Conservation (phyloP, 257 asterid species). For the Przewalskia tangutica region DNA sequence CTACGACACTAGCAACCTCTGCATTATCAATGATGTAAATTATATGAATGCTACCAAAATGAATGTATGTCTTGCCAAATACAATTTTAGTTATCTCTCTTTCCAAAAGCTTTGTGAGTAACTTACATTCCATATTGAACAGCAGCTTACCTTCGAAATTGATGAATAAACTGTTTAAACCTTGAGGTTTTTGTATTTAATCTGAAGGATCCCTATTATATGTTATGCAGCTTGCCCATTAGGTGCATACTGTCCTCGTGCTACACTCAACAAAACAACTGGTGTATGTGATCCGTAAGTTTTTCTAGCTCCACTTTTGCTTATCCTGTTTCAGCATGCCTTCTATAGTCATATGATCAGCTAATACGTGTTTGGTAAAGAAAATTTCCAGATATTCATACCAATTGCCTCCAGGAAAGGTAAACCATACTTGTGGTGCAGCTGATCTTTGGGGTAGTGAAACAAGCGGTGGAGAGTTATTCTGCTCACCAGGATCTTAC, state of each 20-base stretch:
- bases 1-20: neutral
- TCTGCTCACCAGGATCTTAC: slow-evolving; percentile 85
- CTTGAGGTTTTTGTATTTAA: neutral
- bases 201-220: slow-evolving; percentile 11
- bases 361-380: slow-evolving; percentile 24
- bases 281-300: slow-evolving; percentile 97
- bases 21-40: neutral
- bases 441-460: slow-evolving; percentile 90
- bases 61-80: neutral
- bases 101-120: neutral
- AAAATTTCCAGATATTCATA: slow-evolving; percentile 63
- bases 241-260: slow-evolving; percentile 84
- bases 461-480: slow-evolving; percentile 52
- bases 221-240: slow-evolving; percentile 78
- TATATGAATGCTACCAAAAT: neutral
- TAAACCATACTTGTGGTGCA: slow-evolving; percentile 84
- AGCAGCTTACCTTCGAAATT: neutral
- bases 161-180: neutral
- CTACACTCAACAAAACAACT: slow-evolving; percentile 43
- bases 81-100: neutral
- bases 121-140: neutral
- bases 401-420: slow-evolving; percentile 72
- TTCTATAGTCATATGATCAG: slow-evolving; percentile 16
- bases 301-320: slow-evolving; percentile 16
- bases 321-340: neutral